phyloP scores from a whole-genome alignment of 2,329 filamentous ascomycete species.

The Rhytidhysteron rufulum region DNA sequence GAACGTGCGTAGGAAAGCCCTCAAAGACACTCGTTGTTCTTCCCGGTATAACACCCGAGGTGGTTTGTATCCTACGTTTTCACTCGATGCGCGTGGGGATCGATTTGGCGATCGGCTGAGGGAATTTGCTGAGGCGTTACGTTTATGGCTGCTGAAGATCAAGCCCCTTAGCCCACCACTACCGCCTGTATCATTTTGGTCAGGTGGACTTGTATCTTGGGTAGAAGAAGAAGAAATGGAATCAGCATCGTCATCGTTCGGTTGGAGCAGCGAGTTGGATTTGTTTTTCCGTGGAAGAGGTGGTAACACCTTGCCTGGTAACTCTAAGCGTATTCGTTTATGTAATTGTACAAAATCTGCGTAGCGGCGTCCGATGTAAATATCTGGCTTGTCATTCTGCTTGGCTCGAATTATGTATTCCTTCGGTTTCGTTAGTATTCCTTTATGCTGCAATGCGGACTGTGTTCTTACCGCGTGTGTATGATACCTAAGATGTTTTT shows the following conservation, averaged over 20 bases:
- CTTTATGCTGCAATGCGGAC: no score
- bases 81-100: conserved; percentile 31
- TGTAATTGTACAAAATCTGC: conserved; percentile 81
- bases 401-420: conserved; percentile 90
- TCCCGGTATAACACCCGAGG: conserved; percentile 73
- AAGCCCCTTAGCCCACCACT: conserved; percentile 41
- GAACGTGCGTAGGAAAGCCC: conserved; percentile 84
- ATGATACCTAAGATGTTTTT: conserved; percentile 83
- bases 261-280: conserved; percentile 60
- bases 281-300: conserved; percentile 91
- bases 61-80: conserved; percentile 25
- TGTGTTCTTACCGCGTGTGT: conserved; percentile 71
- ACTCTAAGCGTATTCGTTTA: conserved; percentile 73
- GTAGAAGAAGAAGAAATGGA: conserved; percentile 81
- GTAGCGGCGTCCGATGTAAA: conserved; percentile 80
- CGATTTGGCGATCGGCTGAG: conserved; percentile 16
- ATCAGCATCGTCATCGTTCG: conserved; percentile 62
- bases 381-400: conserved; percentile 67
- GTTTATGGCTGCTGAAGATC: conserved; percentile 39
- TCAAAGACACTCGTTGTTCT: conserved; percentile 82
- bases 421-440: no score
- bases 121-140: conserved; percentile 39
- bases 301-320: conserved; percentile 86
- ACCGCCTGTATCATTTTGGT: conserved; percentile 28
- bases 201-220: conserved; percentile 48